Percentiles rank a stretch among this genome's conserved stretches.
Conservation (phyloP, 179 eudicot species). For the Carnegiea gigantea region DNA sequence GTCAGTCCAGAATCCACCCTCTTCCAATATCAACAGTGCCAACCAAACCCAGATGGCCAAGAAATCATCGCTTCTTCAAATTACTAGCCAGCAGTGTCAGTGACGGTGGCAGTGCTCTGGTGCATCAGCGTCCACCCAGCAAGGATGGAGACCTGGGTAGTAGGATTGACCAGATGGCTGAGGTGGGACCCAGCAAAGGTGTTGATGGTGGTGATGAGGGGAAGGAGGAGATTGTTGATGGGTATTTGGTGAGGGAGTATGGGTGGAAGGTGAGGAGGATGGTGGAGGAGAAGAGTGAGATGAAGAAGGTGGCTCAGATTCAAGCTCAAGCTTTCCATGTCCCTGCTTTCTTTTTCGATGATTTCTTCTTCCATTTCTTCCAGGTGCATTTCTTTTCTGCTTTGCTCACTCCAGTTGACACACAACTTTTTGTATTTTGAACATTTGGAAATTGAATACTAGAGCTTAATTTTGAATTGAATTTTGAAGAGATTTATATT, state of each 20-base stretch:
- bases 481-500: background rate
- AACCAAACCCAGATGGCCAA: background rate
- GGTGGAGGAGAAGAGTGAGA: slow-evolving; percentile 58
- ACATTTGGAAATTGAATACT: too few relatives aligned
- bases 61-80: background rate
- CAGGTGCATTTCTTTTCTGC: slow-evolving; percentile 40
- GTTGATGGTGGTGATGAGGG: slow-evolving; percentile 3
- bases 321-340: slow-evolving; percentile 87
- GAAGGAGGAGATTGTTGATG: slow-evolving; percentile 30
- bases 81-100: background rate
- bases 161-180: slow-evolving; percentile 31
- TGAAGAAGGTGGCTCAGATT: slow-evolving; percentile 64
- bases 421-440: too few relatives aligned
- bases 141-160: slow-evolving; percentile 12
- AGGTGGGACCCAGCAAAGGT: slow-evolving; percentile 1
- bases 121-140: slow-evolving; percentile 29
- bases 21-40: background rate
- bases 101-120: slow-evolving; percentile 26
- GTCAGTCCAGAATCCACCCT: slow-evolving; percentile 9
- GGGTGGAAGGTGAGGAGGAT: slow-evolving; percentile 93
- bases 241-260: slow-evolving; percentile 48
- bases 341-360: slow-evolving; percentile 62
- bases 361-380: slow-evolving; percentile 67
- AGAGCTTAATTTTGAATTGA: too few relatives aligned
- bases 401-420: background rate